Conservation (phyloP, 176 grass and related monocot genomes). For the Aegilops sharonensis region DNA sequence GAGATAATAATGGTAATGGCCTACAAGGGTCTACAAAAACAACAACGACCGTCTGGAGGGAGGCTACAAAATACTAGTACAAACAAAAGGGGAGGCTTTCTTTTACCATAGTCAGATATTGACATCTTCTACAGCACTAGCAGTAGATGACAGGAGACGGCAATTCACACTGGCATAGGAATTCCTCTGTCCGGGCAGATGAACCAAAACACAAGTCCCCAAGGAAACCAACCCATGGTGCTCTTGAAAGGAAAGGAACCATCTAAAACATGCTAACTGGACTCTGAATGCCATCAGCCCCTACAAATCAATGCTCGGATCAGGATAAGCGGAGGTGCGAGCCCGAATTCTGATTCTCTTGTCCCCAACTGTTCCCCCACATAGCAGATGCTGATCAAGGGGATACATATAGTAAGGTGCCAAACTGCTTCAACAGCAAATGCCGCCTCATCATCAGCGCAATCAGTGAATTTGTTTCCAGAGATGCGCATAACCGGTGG, state of each 20-base stretch:
- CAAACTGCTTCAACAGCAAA: not conserved
- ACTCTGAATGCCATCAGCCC: not conserved
- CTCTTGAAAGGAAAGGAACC: not conserved
- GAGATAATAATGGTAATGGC: not conserved
- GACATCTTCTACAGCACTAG: not conserved
- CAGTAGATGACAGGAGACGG: too few species aligned
- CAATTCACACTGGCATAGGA: not conserved
- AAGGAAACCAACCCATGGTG: not conserved
- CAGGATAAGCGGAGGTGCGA: not conserved
- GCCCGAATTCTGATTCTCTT: not conserved
- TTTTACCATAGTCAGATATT: conserved; percentile 6
- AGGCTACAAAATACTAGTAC: conserved; percentile 9
- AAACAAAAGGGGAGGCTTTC: not conserved
- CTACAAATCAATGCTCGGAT: not conserved
- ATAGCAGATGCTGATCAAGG: not conserved
- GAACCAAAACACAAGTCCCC: not conserved
- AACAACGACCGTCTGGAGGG: not conserved
- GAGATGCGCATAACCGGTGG: not conserved
- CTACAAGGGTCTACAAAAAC: conserved; percentile 13
- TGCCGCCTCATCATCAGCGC: not conserved
- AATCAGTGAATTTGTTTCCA: not conserved
- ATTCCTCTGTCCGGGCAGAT: not conserved
- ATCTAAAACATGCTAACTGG: conserved; percentile 3
- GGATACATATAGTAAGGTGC: not conserved
- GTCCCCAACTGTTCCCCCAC: not conserved